Conservation (phyloP, 1,139 yeast genomes). For the Debaryomyces singareniensis region DNA sequence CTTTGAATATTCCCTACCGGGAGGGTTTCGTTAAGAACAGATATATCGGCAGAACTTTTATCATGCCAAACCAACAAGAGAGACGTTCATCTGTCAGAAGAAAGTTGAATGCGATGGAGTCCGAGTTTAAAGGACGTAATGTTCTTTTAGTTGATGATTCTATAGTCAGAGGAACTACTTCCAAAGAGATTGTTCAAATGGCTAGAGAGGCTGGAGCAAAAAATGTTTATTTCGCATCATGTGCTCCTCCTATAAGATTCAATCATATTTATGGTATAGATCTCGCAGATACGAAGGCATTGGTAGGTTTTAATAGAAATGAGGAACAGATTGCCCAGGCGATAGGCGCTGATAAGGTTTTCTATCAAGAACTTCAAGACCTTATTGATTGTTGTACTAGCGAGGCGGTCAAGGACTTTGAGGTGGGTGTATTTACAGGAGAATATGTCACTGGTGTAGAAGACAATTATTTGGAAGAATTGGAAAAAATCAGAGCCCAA, state of each 20-base stretch:
- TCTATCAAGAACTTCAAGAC: slow-evolving; percentile 81
- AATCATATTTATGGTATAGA: slow-evolving; percentile 98
- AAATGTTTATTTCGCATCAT: slow-evolving; percentile 88
- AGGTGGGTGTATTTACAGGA: slow-evolving; percentile 98
- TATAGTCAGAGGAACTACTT: slow-evolving; percentile 95
- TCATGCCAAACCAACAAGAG: slow-evolving; percentile 96
- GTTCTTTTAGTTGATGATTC: slow-evolving; percentile 96
- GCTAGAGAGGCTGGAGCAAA: slow-evolving; percentile 97
- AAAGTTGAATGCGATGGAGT: slow-evolving; percentile 92
- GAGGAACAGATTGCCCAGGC: slow-evolving; percentile 69
- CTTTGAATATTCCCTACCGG: slow-evolving; percentile 75
- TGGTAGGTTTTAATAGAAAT: slow-evolving; percentile 77
- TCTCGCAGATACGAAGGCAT: slow-evolving; percentile 89
- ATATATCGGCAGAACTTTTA: slow-evolving; percentile 94
- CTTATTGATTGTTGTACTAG: slow-evolving; percentile 69
- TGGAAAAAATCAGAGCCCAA: slow-evolving; percentile 77
- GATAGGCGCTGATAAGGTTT: slow-evolving; percentile 90
- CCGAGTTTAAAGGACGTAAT: slow-evolving; percentile 78
- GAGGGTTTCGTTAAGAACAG: slow-evolving; percentile 97
- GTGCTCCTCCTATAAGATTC: slow-evolving; percentile 94
- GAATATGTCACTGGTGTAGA: slow-evolving; percentile 88
- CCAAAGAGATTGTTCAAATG: slow-evolving; percentile 93
- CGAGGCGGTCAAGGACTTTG: slow-evolving; percentile 59
- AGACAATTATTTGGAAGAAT: slow-evolving; percentile 70
- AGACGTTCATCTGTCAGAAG: slow-evolving; percentile 91